Conservation (phyloP, 2,329 filamentous ascomycete genomes). For the Colletotrichum sp. region DNA sequence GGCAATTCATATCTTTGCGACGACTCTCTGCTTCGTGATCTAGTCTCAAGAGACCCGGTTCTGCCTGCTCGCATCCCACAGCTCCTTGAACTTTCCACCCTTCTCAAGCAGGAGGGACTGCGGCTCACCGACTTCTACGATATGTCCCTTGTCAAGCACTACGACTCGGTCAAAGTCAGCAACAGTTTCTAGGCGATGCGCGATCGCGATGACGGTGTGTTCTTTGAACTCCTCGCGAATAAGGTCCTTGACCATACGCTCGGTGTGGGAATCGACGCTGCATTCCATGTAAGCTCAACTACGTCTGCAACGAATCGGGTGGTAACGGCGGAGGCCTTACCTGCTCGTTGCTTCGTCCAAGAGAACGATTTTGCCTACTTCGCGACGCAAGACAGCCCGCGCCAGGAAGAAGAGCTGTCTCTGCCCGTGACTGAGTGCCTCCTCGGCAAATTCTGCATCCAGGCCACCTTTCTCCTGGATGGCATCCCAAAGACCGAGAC, state of each 20-base stretch:
- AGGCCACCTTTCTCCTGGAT: conserved; percentile 27
- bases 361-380: conserved; percentile 44
- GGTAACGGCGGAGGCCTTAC: conserved; percentile 24
- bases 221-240: conserved; percentile 33
- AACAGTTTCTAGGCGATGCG: conserved; percentile 48
- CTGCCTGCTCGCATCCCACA: conserved; percentile 8
- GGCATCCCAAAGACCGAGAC: conserved; percentile 20
- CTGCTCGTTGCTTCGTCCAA: conserved; percentile 43
- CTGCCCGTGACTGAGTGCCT: conserved; percentile 37
- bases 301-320: neutral
- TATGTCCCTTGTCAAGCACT: conserved; percentile 19
- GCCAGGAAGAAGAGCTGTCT: conserved; percentile 35
- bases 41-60: neutral
- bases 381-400: conserved; percentile 33
- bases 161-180: conserved; percentile 34
- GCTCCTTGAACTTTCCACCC: conserved; percentile 5
- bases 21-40: neutral
- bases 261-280: conserved; percentile 38
- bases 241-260: conserved; percentile 34
- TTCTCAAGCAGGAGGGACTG: neutral
- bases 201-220: conserved; percentile 58
- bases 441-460: conserved; percentile 26
- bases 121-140: conserved; percentile 15
- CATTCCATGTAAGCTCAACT: neutral
- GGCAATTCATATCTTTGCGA: neutral